These are phyloP conservation scores for Cucumis sativus DNA, from an alignment of 306 rosid species.

Conservation along the genomic window Cucumber_9930_V3 NC_026657.2:15876001-15876500, in stretches of 20 bases:
- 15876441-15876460: constrained; percentile 40
- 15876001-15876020: constrained; percentile 76
- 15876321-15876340: neutral
- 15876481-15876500: constrained; percentile 4
- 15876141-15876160: neutral
- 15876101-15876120: neutral
- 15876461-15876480: constrained; percentile 66
- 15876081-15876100: neutral
- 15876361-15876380: constrained; percentile 61
- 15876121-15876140: neutral
- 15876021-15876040: constrained; percentile 17
- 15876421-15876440: constrained; percentile 37
- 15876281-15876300: neutral
- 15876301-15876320: neutral
- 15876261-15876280: neutral
- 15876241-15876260: neutral
- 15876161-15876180: neutral
- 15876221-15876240: neutral
- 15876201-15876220: neutral
- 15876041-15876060: constrained; percentile 3
- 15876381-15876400: constrained; percentile 82
- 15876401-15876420: constrained; percentile 94
- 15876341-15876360: constrained; percentile 41
- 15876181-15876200: neutral
- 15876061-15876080: neutral